Base-by-base conservation (phyloP, 1,284 basidiomycete species). In the Apiotrichum porosum region DNA sequence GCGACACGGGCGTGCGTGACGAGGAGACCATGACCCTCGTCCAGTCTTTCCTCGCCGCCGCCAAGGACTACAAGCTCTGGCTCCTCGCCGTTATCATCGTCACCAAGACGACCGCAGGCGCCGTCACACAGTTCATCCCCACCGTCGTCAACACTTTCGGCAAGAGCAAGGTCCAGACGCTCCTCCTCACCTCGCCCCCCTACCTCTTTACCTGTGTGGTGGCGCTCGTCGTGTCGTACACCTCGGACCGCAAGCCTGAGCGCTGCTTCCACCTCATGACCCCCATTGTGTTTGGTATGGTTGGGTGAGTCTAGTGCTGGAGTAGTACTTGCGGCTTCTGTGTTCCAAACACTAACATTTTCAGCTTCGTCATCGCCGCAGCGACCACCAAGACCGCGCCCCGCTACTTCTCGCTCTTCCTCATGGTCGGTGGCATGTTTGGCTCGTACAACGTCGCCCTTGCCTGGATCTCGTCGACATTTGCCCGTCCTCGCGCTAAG, bases 241-340 rank as follows among this genome's bases (percentile, higher is more conserved):
- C 53, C 13, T 61, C 60, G 3, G 63, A 64, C 45, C 52, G 58
- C 15, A 53, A 42, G 26, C 55, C 54, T 3, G 68, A 69, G 45
- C 57, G 68, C 19, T 64, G 60, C 44, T 69, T 71, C 48, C 73
- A 73, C 28, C 62, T 75, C 38, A 54, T 68, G 10, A 60, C 65
- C 47, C 66, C 75, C 2, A 57, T 73, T 42, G 56, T 63, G 26
- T 44, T 69, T 38, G 73, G 57, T 5, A 60, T 68, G 43, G 47
- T 66, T n/a, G 69, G 67, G 31, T 60, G 33, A 32, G 44, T 52
- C 14, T 8, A n/a, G n/a, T n/a, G n/a, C 26, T 28, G 26, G 18
- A 3, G 36, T 37, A 9, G 13, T 8, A 37, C 19, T 37, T 10
- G 19, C 23, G 2, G 26, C 38, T 9, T 3, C n/a, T 15, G 12